Evolutionary conservation across 305 asterid genomes (phyloP).

Genomic region (Fraxinus sp.): DNA sequence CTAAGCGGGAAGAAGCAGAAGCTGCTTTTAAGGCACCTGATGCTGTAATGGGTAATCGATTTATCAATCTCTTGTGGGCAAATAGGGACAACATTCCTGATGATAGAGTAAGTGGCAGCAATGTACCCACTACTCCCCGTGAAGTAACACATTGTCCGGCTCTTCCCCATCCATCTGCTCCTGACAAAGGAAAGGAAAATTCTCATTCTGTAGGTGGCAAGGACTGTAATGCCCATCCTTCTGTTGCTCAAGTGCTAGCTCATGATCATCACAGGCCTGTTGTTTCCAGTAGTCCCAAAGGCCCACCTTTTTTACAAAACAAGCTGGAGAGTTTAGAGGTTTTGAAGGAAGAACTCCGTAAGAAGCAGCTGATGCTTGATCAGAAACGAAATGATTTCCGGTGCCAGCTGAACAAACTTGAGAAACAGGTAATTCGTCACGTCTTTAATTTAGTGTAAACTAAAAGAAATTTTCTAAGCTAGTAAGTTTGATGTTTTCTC

Average conservation of each 20-base stretch:
- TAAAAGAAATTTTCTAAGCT: constrained; percentile 2
- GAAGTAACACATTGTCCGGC: constrained; percentile 33
- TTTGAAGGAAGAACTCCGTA: constrained; percentile 88
- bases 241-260: constrained; percentile 37
- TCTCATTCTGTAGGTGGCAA: constrained; percentile 40
- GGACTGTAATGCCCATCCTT: constrained; percentile 34
- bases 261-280: constrained; percentile 46
- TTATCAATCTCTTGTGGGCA: constrained; percentile 97
- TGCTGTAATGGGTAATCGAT: constrained; percentile 98
- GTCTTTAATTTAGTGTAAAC: constrained; percentile 9
- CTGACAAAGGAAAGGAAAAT: constrained; percentile 55
- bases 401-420: constrained; percentile 66
- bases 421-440: constrained; percentile 62
- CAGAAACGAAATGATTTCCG: constrained; percentile 80
- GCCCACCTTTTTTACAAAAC: constrained; percentile 56
- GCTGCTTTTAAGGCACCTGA: constrained; percentile 88
- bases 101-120: constrained; percentile 43
- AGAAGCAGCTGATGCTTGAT: constrained; percentile 95
- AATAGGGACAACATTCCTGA: constrained; percentile 80
- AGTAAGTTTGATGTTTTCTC: not conserved
- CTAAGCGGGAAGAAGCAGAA: constrained; percentile 90
- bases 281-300: constrained; percentile 50
- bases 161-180: constrained; percentile 37
- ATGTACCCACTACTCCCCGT: constrained; percentile 32
- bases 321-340: constrained; percentile 73